Conservation (phyloP, 73 alveolate genomes). For the Paraurostyla sp. region DNA sequence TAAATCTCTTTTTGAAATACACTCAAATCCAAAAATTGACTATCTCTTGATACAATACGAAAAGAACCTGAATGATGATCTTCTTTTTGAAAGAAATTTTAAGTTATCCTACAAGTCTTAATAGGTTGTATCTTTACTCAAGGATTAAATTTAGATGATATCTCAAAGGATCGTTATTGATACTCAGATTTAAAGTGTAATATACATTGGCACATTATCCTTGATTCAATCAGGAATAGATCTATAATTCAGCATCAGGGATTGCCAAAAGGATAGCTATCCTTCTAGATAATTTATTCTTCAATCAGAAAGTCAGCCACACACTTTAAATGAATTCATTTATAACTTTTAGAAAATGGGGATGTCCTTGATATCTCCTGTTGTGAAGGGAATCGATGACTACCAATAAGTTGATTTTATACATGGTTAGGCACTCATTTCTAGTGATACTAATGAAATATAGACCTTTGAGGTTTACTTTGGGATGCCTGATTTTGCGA, state of each 20-base stretch:
- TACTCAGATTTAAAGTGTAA: background rate
- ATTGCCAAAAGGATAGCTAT: background rate
- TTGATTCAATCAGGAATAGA: conserved; percentile 31
- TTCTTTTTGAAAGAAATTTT: background rate
- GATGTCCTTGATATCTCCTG: background rate
- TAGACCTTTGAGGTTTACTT: background rate
- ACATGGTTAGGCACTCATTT: too few relatives aligned
- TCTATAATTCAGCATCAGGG: background rate
- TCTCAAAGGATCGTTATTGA: background rate
- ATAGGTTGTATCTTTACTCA: background rate
- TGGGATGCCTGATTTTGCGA: conserved; percentile 11
- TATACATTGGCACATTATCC: background rate
- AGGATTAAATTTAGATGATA: conserved; percentile 2
- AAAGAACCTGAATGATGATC: background rate
- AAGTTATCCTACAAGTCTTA: background rate
- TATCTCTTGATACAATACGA: background rate
- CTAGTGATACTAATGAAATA: background rate
- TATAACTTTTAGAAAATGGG: conserved; percentile 19
- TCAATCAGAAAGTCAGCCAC: background rate
- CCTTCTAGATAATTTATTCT: background rate
- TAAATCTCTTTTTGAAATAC: background rate
- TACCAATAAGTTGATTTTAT: background rate
- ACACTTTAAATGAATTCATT: conserved; percentile 10
- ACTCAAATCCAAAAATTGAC: background rate
- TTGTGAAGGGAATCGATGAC: conserved; percentile 1